Conservation (phyloP, 139 green algal genomes). For the Tetradesmus lagerheimii region DNA sequence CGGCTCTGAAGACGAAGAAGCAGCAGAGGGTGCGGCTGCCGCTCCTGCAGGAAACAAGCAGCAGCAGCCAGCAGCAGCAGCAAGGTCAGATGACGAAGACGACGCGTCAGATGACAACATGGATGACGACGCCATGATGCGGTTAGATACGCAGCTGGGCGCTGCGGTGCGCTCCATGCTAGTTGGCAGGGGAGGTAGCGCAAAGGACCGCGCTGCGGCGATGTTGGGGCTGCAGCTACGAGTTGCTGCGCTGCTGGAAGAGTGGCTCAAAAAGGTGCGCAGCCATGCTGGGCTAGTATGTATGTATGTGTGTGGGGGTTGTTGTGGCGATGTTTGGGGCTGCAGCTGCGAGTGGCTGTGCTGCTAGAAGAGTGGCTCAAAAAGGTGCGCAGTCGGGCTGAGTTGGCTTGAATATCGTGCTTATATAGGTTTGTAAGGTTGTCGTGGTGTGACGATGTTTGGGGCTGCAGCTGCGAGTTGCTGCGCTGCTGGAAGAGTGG, state of each 20-base stretch:
- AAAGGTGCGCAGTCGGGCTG: conserved; percentile 54
- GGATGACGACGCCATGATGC: conserved; percentile 82
- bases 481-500: conserved; percentile 74
- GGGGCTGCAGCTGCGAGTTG: conserved; percentile 77
- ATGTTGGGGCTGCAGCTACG: conserved; percentile 78
- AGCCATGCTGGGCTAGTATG: not conserved
- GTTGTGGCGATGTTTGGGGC: conserved; percentile 38
- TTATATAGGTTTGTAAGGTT: not conserved
- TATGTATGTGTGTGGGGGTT: not conserved
- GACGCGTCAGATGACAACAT: conserved; percentile 41
- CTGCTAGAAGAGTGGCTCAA: conserved; percentile 79
- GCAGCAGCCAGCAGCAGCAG: conserved; percentile 58
- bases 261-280: conserved; percentile 72
- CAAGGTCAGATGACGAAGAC: not conserved
- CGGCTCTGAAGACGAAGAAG: not conserved
- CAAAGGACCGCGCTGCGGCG: conserved; percentile 58
- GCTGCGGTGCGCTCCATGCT: conserved; percentile 49
- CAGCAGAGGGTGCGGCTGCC: conserved; percentile 58
- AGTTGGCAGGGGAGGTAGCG: conserved; percentile 14
- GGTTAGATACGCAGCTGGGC: conserved; percentile 79
- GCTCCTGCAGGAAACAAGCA: not conserved
- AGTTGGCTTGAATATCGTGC: not conserved
- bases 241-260: conserved; percentile 76
- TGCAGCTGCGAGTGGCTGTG: conserved; percentile 76
- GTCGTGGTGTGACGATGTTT: not conserved